Evolutionary conservation across 2,329 filamentous ascomycete species (phyloP).

Genomic region (Plenodomus tracheiphilus): DNA sequence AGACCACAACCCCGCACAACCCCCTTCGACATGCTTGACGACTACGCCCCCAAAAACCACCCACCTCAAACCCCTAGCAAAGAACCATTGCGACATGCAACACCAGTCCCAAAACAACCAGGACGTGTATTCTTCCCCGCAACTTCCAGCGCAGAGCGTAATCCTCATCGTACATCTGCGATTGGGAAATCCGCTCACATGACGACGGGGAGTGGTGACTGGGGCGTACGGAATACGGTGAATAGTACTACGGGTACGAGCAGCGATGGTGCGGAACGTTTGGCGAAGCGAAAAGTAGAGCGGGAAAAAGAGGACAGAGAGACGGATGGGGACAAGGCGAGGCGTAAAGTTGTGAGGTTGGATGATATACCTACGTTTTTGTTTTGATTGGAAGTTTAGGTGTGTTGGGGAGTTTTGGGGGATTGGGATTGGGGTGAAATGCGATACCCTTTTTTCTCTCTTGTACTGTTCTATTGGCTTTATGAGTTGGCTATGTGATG

Average conservation of each 20-base stretch:
- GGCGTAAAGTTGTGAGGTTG: constrained; percentile 26
- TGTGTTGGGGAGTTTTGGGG: not conserved
- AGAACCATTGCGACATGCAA: not conserved
- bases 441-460: constrained; percentile 3
- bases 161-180: no score
- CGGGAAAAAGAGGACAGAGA: constrained; percentile 26
- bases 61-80: no score
- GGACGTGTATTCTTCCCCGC: constrained; percentile 1
- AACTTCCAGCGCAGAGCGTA: not conserved
- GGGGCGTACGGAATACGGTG: not conserved
- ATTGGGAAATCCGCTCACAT: no score
- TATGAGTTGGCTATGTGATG: no score
- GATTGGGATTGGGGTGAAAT: not conserved
- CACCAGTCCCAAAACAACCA: not conserved
- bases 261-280: constrained; percentile 30
- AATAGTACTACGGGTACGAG: constrained; percentile 3
- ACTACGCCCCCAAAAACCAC: constrained; percentile 15
- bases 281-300: constrained; percentile 37
- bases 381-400: constrained; percentile 31
- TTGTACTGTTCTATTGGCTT: not conserved
- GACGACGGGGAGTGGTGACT: constrained; percentile 12
- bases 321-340: no score
- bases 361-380: constrained; percentile 52
- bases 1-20: constrained; percentile 20
- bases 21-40: constrained; percentile 34